These are phyloP conservation scores for Crucibulum laeve DNA, from an alignment of 768 basidiomycete genomes.

Conservation along the genomic window DNA sequence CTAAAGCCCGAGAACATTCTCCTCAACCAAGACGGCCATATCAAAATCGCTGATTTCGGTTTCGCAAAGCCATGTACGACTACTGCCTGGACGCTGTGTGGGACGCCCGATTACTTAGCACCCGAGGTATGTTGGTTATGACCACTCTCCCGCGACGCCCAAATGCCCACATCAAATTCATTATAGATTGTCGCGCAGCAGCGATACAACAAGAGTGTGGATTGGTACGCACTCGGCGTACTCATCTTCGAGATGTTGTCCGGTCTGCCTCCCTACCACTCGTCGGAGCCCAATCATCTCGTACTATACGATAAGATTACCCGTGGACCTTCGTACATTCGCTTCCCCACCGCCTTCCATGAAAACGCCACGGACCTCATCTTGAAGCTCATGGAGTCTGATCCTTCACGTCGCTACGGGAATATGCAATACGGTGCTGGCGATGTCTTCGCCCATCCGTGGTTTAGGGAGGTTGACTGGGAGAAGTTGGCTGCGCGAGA, in stretches of 20 bases:
- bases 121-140: conserved; percentile 63
- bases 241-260: conserved; percentile 98
- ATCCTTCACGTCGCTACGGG: conserved; percentile 85
- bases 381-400: conserved; percentile 82
- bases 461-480: conserved; percentile 97
- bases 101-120: conserved; percentile 94
- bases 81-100: conserved; percentile 93
- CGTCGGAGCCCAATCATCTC: conserved; percentile 78
- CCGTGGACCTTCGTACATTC: conserved; percentile 65
- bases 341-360: conserved; percentile 74
- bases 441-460: conserved; percentile 89
- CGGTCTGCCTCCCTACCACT: conserved; percentile 93
- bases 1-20: conserved; percentile 97
- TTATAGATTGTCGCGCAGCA: conserved; percentile 70
- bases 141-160: neutral
- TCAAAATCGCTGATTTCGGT: conserved; percentile 96
- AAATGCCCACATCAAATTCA: conserved; percentile 6
- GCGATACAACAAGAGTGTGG: conserved; percentile 93
- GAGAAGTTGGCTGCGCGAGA: conserved; percentile 72
- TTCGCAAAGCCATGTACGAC: conserved; percentile 88
- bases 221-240: conserved; percentile 98
- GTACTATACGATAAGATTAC: conserved; percentile 90
- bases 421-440: conserved; percentile 85
- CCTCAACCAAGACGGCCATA: conserved; percentile 90
- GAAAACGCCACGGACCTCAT: conserved; percentile 84